Base-by-base conservation (phyloP, 2,329 filamentous ascomycete genomes). In the Knufia fluminis region DNA sequence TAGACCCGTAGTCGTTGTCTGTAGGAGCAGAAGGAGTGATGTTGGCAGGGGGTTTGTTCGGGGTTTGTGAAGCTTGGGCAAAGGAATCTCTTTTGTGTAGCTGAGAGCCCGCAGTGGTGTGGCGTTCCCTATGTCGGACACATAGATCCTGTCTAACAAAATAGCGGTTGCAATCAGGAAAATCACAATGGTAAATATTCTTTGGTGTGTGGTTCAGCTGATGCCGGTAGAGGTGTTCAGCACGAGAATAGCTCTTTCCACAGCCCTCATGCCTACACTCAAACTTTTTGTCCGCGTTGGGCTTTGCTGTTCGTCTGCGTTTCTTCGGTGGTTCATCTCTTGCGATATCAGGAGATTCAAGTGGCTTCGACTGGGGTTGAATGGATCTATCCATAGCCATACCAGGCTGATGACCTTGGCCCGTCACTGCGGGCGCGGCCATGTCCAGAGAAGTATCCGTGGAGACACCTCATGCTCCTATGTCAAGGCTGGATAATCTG, bases 151-250 rank as follows among this genome's bases (percentile, higher is more conserved):
- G 87, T 55, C 92, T 82, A 51, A 97, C 91, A 69, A 97, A 98
- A 26, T 86, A 83, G 46, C 91, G 84, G 53, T 83, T 80, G 67
- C 92, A 98, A 62, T 90, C 88, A 17, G 87, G 86, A 61, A 90
- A 95, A 62, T 94, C 87, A 72, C 92, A 97, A 62, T 81, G 80
- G 65, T 94, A 97, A 49, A 95, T 94, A 64, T 94, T 87, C 69
- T 96, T 96, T 16, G 91, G 91, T 50, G 86, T 85, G 69, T 97
- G 92, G 65, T 98, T 98, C 58, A 97, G 71, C 69, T 97, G 90
- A 68, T 97, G 91, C 40, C 92, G 82, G 70, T 96, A 96, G 71
- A 98, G 73, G 72, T 98, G 92, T 69, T 97, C 92, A 7, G 92
- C 91, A 64, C 92, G 80, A 22, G 91, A 96, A 66, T 98, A 98